phyloP scores from a whole-genome alignment of 1,139 yeast genomes.

The Pichia sp. region DNA sequence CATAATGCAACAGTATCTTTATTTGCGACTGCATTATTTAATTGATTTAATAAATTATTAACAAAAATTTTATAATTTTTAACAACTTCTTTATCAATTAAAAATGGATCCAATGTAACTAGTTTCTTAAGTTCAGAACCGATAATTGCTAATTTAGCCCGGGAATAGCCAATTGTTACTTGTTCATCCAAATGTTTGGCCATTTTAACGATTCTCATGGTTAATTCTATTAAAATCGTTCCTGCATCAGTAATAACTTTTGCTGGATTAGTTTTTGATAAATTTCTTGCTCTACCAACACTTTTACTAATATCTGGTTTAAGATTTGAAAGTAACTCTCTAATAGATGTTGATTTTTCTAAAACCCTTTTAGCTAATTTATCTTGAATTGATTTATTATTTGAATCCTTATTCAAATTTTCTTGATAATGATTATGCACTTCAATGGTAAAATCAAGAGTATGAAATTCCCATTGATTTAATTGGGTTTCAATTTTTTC shows the following conservation, averaged over 20 bases:
- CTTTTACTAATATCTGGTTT: constrained; percentile 7
- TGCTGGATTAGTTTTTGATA: constrained; percentile 32
- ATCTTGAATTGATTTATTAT: constrained; percentile 34
- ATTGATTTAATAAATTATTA: constrained; percentile 43
- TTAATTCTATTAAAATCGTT: constrained; percentile 46
- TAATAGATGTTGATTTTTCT: constrained; percentile 31
- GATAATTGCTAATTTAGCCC: constrained; percentile 49
- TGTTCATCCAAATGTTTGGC: constrained; percentile 45
- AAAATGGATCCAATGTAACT: constrained; percentile 30
- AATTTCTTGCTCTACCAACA: constrained; percentile 37
- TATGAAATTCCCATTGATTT: constrained; percentile 52
- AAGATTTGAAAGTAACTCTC: constrained; percentile 2
- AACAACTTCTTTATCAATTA: constrained; percentile 13
- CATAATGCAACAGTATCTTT: constrained; percentile 46
- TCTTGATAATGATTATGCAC: neutral
- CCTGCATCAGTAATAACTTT: constrained; percentile 56
- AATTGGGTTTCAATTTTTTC: constrained; percentile 44
- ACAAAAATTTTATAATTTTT: constrained; percentile 46
- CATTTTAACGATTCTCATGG: constrained; percentile 43
- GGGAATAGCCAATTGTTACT: constrained; percentile 48
- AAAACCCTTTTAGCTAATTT: constrained; percentile 46
- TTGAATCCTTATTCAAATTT: constrained; percentile 27
- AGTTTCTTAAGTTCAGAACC: constrained; percentile 48
- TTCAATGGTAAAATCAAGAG: constrained; percentile 39
- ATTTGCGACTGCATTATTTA: constrained; percentile 43